These are phyloP conservation scores for Ambrosiella cleistominuta DNA, from an alignment of 2,329 filamentous ascomycete species.

Conservation along the genomic window DNA sequence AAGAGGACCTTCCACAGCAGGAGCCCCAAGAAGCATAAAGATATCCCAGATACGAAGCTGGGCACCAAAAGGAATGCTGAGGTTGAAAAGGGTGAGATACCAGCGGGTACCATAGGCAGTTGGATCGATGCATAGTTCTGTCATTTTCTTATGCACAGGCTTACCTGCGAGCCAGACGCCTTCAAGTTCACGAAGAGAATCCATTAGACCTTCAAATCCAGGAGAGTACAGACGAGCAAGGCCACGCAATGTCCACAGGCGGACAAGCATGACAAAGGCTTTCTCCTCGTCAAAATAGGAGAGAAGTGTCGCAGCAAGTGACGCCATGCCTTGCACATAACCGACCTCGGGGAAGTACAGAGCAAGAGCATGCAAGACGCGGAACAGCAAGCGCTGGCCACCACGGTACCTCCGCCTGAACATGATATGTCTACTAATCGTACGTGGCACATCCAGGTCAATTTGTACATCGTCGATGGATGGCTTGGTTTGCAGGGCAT, in stretches of 20 bases:
- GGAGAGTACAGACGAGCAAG: conserved; percentile 68
- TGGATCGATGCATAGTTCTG: conserved; percentile 61
- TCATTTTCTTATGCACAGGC: conserved; percentile 63
- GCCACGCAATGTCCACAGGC: conserved; percentile 78
- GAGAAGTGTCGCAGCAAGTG: conserved; percentile 74
- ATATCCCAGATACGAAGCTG: conserved; percentile 96
- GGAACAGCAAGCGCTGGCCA: conserved; percentile 78
- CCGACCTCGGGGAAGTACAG: conserved; percentile 82
- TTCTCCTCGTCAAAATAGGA: conserved; percentile 95
- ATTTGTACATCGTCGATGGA: conserved; percentile 93
- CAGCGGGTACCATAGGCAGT: conserved; percentile 93
- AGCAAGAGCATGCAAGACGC: conserved; percentile 79
- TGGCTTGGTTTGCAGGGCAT: conserved; percentile 51
- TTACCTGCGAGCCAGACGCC: conserved; percentile 61
- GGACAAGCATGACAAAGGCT: conserved; percentile 90
- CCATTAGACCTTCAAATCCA: conserved; percentile 76
- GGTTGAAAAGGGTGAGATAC: conserved; percentile 96
- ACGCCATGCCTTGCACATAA: conserved; percentile 97
- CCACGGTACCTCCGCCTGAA: conserved; percentile 82
- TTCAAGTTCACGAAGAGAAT: conserved; percentile 71
- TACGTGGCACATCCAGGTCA: conserved; percentile 87
- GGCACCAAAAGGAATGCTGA: conserved; percentile 83
- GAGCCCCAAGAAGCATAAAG: conserved; percentile 81
- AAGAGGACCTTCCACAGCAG: conserved; percentile 22
- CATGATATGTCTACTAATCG: conserved; percentile 93